Base-by-base conservation (phyloP, 495 filamentous ascomycete genomes). In the Jackrogersella minutella region DNA sequence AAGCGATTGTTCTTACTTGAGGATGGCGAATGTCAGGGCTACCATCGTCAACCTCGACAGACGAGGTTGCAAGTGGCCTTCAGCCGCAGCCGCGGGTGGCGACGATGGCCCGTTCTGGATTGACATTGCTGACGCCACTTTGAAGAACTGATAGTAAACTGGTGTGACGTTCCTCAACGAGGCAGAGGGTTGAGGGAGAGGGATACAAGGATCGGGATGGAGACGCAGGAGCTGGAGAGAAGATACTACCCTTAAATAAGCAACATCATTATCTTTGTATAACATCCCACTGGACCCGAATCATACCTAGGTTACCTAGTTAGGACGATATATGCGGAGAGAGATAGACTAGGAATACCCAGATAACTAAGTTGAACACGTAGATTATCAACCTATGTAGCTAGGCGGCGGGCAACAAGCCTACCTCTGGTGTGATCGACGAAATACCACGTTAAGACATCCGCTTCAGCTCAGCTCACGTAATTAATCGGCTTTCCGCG, bases 21-120 rank as follows among this genome's bases (percentile, higher is more conserved):
- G 71, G 37, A 76, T 76, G 31, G 74, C 74, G 33, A 76, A 76
- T 11, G 74, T 75, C 66, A 76, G 50, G 7, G 70, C 72, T 55
- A 73, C 67, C 61, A 74, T 71, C 13, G 74, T 75, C 56, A 77
- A 24, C 62, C 59, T 65, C 37, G 73, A 74, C 36, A 72, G 54
- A 8, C 73, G 71, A 37, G 73, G 73, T 34, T 71, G 71, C 54
- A 74, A 40, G 9, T 62, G 62, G 8, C 71, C 71, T 19, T 74
- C 71, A 26, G 61, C 71, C 28, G 64, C 16, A 1, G 41, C 21
- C 9, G 41, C 21, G 10, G 22, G 14, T 17, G 44, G 2, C 11
- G 69, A 34, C 59, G 54, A 50, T 6, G 58, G 19, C 39, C 51
- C 37, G 14, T 34, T 58, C 16, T 53, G 34, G 17, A 41, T 22